These are phyloP conservation scores for Penicillium sp. DNA, from an alignment of 2,329 filamentous ascomycete species.

Conservation along the genomic window DNA sequence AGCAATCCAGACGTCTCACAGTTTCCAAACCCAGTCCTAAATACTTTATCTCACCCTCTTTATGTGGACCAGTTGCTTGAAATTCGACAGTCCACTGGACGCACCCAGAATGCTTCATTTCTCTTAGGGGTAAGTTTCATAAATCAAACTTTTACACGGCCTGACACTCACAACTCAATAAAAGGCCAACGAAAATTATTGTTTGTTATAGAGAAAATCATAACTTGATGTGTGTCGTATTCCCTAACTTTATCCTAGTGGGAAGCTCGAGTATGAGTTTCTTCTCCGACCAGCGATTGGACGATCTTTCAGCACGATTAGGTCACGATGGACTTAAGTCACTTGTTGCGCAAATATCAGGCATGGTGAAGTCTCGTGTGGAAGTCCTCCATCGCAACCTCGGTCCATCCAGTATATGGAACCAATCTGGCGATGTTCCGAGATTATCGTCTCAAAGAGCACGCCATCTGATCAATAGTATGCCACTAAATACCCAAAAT, in stretches of 20 bases:
- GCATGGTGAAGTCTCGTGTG: constrained; percentile 2
- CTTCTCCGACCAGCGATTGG: constrained; percentile 1
- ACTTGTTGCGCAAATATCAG: constrained; percentile 3
- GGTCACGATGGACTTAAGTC: background rate
- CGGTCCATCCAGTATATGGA: constrained; percentile 1
- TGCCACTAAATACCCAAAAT: background rate
- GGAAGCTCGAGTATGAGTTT: constrained; percentile 2
- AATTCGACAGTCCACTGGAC: background rate
- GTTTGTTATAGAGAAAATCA: background rate
- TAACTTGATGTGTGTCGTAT: background rate
- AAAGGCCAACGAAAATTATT: constrained; percentile 2
- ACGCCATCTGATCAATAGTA: constrained; percentile 4
- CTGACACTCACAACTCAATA: background rate
- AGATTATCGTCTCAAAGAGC: background rate
- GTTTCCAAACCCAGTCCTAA: background rate
- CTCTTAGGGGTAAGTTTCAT: background rate
- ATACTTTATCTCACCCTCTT: background rate
- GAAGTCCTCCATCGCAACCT: background rate
- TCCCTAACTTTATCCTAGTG: background rate
- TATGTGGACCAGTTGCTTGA: background rate
- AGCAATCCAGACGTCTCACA: background rate
- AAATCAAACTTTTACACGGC: background rate
- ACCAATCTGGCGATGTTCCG: background rate
- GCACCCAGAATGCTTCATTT: constrained; percentile 1
- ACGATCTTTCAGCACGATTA: background rate